These are phyloP conservation scores for Auricularia heimuer DNA, from an alignment of 768 basidiomycete species.

Conservation along the genomic window DNA sequence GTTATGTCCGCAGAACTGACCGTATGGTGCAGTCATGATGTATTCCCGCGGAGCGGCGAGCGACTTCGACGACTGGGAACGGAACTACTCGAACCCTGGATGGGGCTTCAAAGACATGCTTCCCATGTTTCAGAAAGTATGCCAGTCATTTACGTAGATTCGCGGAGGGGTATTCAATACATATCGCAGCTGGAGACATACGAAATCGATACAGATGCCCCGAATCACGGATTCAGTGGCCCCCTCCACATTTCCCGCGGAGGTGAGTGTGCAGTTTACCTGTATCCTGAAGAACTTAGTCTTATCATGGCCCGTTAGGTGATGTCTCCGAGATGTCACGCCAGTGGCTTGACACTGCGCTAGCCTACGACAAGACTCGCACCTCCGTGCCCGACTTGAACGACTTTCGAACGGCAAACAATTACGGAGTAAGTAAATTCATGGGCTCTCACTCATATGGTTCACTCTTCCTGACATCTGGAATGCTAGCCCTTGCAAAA, in stretches of 20 bases:
- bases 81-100: constrained; percentile 39
- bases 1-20: neutral
- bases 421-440: neutral
- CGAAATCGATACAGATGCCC: constrained; percentile 18
- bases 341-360: neutral
- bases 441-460: too few species aligned
- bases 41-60: constrained; percentile 52
- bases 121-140: constrained; percentile 49
- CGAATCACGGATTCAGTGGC: constrained; percentile 38
- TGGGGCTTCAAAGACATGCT: constrained; percentile 52
- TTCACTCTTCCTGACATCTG: too few species aligned
- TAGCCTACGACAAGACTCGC: neutral
- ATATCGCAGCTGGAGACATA: constrained; percentile 29
- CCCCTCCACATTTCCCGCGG: constrained; percentile 31
- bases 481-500: too few species aligned
- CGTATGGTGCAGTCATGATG: constrained; percentile 31
- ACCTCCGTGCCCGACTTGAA: neutral
- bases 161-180: neutral
- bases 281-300: neutral
- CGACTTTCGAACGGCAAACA: neutral
- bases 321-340: neutral
- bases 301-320: neutral
- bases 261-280: neutral
- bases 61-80: constrained; percentile 58
- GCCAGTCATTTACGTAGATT: neutral